Evolutionary conservation across 345 rosid genomes (phyloP).

Genomic region (Reutealis trisperma): DNA sequence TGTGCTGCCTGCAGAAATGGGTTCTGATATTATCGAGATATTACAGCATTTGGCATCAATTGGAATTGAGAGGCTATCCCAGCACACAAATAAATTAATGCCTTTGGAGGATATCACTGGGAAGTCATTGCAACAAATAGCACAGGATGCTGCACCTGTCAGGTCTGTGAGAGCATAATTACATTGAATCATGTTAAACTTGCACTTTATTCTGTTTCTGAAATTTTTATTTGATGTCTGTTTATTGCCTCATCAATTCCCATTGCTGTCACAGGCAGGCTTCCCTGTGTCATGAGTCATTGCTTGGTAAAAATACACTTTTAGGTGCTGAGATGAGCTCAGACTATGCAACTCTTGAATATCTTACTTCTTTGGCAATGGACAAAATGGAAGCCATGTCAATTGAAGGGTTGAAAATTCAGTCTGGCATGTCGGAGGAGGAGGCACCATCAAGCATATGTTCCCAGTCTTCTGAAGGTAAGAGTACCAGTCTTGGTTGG

Average conservation of each 20-base stretch:
- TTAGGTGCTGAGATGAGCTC: slow-evolving; percentile 12
- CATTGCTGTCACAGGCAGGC: slow-evolving; percentile 30
- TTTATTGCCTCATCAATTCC: slow-evolving; percentile 7
- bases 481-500: slow-evolving; percentile 13
- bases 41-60: slow-evolving; percentile 50
- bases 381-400: slow-evolving; percentile 54
- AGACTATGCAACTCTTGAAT: slow-evolving; percentile 39
- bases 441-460: slow-evolving; percentile 51
- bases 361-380: slow-evolving; percentile 43
- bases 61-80: slow-evolving; percentile 47
- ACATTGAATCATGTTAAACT: not conserved
- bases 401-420: slow-evolving; percentile 68
- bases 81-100: slow-evolving; percentile 47
- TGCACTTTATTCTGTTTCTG: not conserved
- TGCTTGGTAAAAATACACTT: slow-evolving; percentile 11
- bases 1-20: slow-evolving; percentile 59
- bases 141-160: slow-evolving; percentile 29
- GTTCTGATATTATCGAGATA: slow-evolving; percentile 50
- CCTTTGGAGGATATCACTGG: slow-evolving; percentile 71
- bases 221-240: slow-evolving; percentile 4
- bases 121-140: slow-evolving; percentile 52
- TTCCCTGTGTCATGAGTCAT: slow-evolving; percentile 15
- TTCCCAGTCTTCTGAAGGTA: slow-evolving; percentile 30
- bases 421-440: slow-evolving; percentile 60
- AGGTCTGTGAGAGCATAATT: slow-evolving; percentile 37